Evolutionary conservation across 192 early-diverging fungal species (phyloP).

Genomic region (Mortierella antarctica): DNA sequence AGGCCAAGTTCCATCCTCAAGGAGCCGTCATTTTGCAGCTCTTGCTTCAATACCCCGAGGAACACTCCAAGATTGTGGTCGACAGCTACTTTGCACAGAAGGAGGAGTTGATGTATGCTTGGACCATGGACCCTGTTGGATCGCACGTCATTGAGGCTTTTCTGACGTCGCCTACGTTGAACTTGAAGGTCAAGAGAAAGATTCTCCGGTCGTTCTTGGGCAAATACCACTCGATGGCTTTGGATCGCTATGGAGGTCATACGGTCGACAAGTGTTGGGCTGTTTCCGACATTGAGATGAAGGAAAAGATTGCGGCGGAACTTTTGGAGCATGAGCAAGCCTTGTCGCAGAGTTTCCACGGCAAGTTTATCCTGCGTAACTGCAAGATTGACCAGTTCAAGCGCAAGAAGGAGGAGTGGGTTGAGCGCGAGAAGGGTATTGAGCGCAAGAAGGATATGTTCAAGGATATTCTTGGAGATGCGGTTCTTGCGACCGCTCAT

Average conservation of each 20-base stretch:
- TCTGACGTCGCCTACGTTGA: slow-evolving; percentile 64
- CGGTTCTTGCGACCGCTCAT: slow-evolving; percentile 35
- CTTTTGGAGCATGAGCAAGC: slow-evolving; percentile 65
- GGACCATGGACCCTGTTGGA: slow-evolving; percentile 74
- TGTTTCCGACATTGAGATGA: slow-evolving; percentile 75
- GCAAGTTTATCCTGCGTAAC: slow-evolving; percentile 80
- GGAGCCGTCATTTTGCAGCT: slow-evolving; percentile 77
- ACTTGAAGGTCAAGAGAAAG: slow-evolving; percentile 73
- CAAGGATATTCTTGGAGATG: slow-evolving; percentile 76
- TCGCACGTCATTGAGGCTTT: slow-evolving; percentile 81
- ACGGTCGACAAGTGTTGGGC: slow-evolving; percentile 85
- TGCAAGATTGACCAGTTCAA: slow-evolving; percentile 84
- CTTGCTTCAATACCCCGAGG: slow-evolving; percentile 69
- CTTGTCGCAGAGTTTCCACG: slow-evolving; percentile 73
- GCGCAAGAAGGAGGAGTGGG: slow-evolving; percentile 80
- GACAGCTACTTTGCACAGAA: slow-evolving; percentile 72
- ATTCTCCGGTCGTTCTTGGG: slow-evolving; percentile 67
- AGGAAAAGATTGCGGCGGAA: slow-evolving; percentile 81
- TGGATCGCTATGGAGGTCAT: slow-evolving; percentile 82
- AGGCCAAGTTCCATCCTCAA: slow-evolving; percentile 67
- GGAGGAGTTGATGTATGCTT: slow-evolving; percentile 58
- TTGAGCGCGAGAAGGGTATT: slow-evolving; percentile 73
- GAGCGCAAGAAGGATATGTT: slow-evolving; percentile 85
- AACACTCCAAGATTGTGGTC: slow-evolving; percentile 66
- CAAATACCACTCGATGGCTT: slow-evolving; percentile 68